Evolutionary conservation across 2,329 filamentous ascomycete species (phyloP).

Genomic region (Sporothrix schenckii): DNA sequence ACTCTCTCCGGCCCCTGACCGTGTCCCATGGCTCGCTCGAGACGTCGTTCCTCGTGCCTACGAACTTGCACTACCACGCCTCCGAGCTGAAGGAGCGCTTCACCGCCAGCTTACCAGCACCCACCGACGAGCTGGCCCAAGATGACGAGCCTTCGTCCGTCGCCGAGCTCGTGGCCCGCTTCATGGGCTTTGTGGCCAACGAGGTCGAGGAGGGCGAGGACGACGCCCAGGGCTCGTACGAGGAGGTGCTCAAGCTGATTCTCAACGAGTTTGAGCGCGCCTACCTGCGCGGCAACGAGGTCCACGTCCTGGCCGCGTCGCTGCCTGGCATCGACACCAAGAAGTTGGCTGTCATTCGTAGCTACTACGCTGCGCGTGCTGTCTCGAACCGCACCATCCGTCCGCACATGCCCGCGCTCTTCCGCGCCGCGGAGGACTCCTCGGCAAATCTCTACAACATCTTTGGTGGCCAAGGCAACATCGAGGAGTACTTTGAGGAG

Average conservation of each 20-base stretch:
- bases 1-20: constrained; percentile 87
- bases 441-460: constrained; percentile 88
- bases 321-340: constrained; percentile 91
- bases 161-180: constrained; percentile 87
- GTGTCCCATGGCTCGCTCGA: constrained; percentile 93
- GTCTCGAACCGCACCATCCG: constrained; percentile 85
- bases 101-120: constrained; percentile 77
- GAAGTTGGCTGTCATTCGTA: constrained; percentile 84
- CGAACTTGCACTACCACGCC: constrained; percentile 92
- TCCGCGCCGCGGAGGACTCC: constrained; percentile 82
- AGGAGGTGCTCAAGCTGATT: constrained; percentile 88
- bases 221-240: constrained; percentile 81
- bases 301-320: constrained; percentile 82
- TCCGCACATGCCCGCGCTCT: constrained; percentile 88
- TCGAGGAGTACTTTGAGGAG: constrained; percentile 99
- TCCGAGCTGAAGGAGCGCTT: constrained; percentile 93
- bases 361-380: constrained; percentile 87
- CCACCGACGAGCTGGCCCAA: constrained; percentile 95
- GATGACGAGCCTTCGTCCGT: constrained; percentile 99
- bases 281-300: constrained; percentile 93
- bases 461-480: constrained; percentile 96
- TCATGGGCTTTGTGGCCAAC: constrained; percentile 84
- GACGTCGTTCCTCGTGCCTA: constrained; percentile 93
- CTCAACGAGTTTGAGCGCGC: constrained; percentile 95
- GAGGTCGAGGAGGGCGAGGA: constrained; percentile 94